A percentile compares a stretch with the other conserved stretches of the same genome.
Evolutionary conservation across 23 red algal species (phyloP).

Genomic region (Chondrus crispus): DNA sequence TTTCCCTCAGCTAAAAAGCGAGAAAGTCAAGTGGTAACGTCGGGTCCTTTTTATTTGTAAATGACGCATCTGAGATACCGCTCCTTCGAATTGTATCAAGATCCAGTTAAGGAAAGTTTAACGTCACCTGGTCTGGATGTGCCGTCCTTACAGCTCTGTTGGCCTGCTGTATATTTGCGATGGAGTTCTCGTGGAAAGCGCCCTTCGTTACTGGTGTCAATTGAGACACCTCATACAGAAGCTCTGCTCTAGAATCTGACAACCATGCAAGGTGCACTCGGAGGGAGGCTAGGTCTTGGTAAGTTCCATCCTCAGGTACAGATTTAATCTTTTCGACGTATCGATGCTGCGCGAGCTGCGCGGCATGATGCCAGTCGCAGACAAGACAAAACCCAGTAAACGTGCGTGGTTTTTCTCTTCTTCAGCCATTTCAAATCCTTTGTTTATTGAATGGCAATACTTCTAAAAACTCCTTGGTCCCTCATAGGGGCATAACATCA

Average conservation of each 20-base stretch:
- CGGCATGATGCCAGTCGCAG: neutral
- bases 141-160: neutral
- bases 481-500: no score
- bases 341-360: neutral
- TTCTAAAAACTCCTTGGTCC: no score
- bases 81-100: neutral
- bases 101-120: neutral
- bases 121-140: neutral
- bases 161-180: neutral
- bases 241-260: neutral
- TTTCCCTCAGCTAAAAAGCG: no score
- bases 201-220: neutral
- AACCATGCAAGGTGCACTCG: slow-evolving; percentile 19
- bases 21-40: neutral
- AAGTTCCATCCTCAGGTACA: neutral
- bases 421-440: no score
- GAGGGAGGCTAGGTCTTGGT: neutral
- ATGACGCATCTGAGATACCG: neutral
- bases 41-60: neutral
- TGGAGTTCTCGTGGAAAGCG: neutral
- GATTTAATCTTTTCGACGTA: slow-evolving; percentile 4
- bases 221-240: slow-evolving; percentile 9
- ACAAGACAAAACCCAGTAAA: no score
- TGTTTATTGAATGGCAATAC: no score
- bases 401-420: no score